Base-by-base conservation (phyloP, 148 eudicot species). In the Cornus florida region DNA sequence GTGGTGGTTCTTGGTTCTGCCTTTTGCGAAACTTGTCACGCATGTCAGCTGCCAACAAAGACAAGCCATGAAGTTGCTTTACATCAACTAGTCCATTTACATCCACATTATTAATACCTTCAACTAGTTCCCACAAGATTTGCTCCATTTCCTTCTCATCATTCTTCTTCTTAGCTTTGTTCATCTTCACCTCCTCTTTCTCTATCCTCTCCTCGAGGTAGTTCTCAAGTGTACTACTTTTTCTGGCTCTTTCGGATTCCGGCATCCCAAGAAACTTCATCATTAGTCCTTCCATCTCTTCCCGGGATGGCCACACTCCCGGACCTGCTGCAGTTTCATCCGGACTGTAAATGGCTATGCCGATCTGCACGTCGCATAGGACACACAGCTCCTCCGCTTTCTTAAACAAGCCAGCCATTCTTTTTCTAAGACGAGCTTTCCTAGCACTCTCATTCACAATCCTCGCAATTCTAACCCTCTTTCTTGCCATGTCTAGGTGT, bases 301-400 rank as follows among this genome's bases (percentile, higher is more conserved):
- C 82, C 8, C 16, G 24, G 2, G 79, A 78, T 0, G 80, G 84
- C 74, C 78, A 84, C 56, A 72, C 33, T 11, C 6, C 56, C 3
- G 68, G 32, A 31, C 43, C 28, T 28, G 28, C 28, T 28, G 28
- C 77, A 4, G 8, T 41, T 3, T 74, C 65, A 10, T 53, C 74
- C 14, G 76, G 75, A 22, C 60, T 81, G 64, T 41, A 66, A 24
- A 84, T 35, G n/a, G 81, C n/a, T 13, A 16, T 20, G 32, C 82
- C 72, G 1, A 48, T 76, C 28, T 78, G 11, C 20, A 78, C 41
- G 1, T 67, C 84, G 14, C 79, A 81, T 43, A 81, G 19, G 5
- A 38, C 32, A 5, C 71, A 68, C 23, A 84, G 5, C 75, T 84
- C 84, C 23, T 75, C 74, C 72, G 79, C 69, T 46, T 84, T 84